Percentiles rank a stretch among this genome's conserved stretches.
These are phyloP conservation scores for Tuber magnatum DNA, from an alignment of 495 filamentous ascomycete species.

Conservation along the genomic window DNA sequence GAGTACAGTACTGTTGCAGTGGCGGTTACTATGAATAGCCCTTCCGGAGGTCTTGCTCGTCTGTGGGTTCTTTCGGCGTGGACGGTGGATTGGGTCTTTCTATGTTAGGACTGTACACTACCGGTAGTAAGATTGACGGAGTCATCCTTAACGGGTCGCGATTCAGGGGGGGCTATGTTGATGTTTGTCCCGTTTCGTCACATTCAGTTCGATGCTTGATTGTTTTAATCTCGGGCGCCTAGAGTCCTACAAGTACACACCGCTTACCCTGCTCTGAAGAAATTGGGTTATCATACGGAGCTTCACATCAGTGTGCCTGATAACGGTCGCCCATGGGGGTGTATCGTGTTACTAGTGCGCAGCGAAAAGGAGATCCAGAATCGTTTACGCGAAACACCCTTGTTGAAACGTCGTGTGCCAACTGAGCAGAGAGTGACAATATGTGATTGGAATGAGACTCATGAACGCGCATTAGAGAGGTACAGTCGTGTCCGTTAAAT, in stretches of 20 bases:
- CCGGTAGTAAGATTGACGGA: neutral
- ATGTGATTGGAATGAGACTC: neutral
- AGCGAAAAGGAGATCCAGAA: neutral
- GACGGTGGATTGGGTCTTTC: neutral
- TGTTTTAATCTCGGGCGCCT: neutral
- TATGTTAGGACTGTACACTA: neutral
- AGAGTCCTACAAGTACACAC: neutral
- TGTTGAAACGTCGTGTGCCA: neutral
- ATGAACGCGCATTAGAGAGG: neutral
- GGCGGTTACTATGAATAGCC: neutral
- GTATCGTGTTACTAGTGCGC: neutral
- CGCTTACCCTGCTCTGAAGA: neutral
- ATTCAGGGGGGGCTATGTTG: neutral
- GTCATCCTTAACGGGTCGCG: neutral
- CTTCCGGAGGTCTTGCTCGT: neutral
- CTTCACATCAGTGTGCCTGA: neutral
- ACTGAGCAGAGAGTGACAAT: neutral
- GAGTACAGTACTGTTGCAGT: neutral
- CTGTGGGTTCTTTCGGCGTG: neutral
- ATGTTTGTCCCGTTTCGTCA: neutral
- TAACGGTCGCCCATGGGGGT: neutral
- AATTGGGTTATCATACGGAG: neutral
- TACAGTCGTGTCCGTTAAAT: too few relatives aligned
- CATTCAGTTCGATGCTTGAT: neutral
- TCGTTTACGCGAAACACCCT: neutral